Percentiles rank a stretch among this genome's conserved stretches.
Evolutionary conservation across 2,329 filamentous ascomycete genomes (phyloP).

Genomic region (Alternaria angustiovoidea): DNA sequence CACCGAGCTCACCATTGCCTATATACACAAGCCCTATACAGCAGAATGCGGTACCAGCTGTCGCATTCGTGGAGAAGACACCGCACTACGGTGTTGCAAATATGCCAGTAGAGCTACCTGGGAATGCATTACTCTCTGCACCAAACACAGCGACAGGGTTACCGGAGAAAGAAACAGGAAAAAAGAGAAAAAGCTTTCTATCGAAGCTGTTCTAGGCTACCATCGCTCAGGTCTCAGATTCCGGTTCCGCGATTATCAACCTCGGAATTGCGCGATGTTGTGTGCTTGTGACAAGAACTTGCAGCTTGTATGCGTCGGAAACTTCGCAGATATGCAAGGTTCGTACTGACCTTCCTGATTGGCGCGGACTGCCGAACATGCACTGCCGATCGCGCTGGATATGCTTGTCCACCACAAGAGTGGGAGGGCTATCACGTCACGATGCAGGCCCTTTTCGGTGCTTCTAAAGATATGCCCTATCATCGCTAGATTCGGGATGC

Average conservation of each 20-base stretch:
- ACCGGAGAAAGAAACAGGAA: slow-evolving; percentile 5
- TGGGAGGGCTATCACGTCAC: slow-evolving; percentile 17
- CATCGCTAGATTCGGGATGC: slow-evolving; percentile 5
- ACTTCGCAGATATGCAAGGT: slow-evolving; percentile 6
- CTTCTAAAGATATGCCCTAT: not conserved
- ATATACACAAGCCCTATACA: slow-evolving; percentile 20
- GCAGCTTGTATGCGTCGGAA: not conserved
- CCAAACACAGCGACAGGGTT: slow-evolving; percentile 16
- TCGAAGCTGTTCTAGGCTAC: slow-evolving; percentile 30
- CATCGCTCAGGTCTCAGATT: not conserved
- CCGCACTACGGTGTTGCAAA: slow-evolving; percentile 25
- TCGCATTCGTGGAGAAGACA: slow-evolving; percentile 17
- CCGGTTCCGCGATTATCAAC: not conserved
- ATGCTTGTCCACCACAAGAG: slow-evolving; percentile 5
- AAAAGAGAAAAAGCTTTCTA: slow-evolving; percentile 38
- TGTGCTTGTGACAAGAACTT: too few relatives aligned
- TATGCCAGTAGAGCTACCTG: slow-evolving; percentile 30
- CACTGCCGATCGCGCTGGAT: slow-evolving; percentile 15
- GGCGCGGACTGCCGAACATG: slow-evolving; percentile 8
- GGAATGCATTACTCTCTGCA: slow-evolving; percentile 16
- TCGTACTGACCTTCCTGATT: slow-evolving; percentile 17
- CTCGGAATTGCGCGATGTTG: not conserved
- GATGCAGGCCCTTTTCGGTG: slow-evolving; percentile 7
- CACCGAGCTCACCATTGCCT: slow-evolving; percentile 20
- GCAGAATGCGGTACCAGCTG: slow-evolving; percentile 13